Conservation (phyloP, 1,284 basidiomycete genomes). For the Jaminaea rosea region DNA sequence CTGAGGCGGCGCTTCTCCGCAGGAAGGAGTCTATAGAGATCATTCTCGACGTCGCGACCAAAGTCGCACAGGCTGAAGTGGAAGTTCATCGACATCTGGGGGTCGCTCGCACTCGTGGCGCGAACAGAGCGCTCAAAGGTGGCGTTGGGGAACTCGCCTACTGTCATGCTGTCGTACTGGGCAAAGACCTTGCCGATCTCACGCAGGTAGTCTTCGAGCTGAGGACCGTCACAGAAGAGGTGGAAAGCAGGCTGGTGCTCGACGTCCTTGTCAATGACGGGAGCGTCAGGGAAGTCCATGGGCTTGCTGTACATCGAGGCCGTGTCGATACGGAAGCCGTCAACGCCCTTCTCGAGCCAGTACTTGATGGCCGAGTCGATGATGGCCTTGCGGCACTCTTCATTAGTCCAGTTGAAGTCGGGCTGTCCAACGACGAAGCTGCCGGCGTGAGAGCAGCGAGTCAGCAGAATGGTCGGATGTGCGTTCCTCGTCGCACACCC, state of each 20-base stretch:
- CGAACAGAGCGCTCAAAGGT: slow-evolving; percentile 35
- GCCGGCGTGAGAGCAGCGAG: too few relatives aligned
- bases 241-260: slow-evolving; percentile 57
- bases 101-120: slow-evolving; percentile 50
- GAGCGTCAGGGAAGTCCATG: slow-evolving; percentile 41
- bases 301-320: slow-evolving; percentile 40
- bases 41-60: slow-evolving; percentile 32
- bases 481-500: slow-evolving; percentile 29
- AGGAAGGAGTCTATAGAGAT: background rate
- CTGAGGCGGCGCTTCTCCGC: slow-evolving; percentile 41
- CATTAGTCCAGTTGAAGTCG: slow-evolving; percentile 70
- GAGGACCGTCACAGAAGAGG: slow-evolving; percentile 32
- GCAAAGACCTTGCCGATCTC: slow-evolving; percentile 55
- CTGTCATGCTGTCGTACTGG: slow-evolving; percentile 55
- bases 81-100: slow-evolving; percentile 55
- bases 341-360: slow-evolving; percentile 65
- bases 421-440: slow-evolving; percentile 56
- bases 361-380: slow-evolving; percentile 60
- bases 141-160: slow-evolving; percentile 55
- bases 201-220: slow-evolving; percentile 60
- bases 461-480: too few relatives aligned
- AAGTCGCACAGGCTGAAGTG: slow-evolving; percentile 59
- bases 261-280: slow-evolving; percentile 50
- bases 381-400: slow-evolving; percentile 54
- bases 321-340: slow-evolving; percentile 57